Percentiles rank a stretch among this genome's conserved stretches.
Conservation (phyloP, 2,329 filamentous ascomycete species). For the Xylariaceae sp. region DNA sequence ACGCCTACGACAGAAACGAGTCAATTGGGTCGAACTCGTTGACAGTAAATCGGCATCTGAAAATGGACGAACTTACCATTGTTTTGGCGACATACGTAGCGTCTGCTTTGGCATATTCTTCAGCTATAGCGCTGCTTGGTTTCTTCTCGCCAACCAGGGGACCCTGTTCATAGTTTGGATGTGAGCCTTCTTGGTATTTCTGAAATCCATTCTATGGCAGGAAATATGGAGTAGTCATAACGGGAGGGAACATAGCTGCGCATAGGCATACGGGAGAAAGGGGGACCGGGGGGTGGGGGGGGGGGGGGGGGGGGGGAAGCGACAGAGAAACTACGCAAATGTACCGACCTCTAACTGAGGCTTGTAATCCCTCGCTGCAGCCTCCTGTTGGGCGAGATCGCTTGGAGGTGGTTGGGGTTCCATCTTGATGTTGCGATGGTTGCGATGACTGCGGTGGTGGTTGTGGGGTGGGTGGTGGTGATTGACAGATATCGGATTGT, state of each 20-base stretch:
- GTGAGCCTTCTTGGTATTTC: slow-evolving; percentile 17
- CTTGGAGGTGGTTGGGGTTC: slow-evolving; percentile 38
- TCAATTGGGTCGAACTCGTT: slow-evolving; percentile 18
- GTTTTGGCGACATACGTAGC: slow-evolving; percentile 85
- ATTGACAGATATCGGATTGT: slow-evolving; percentile 23
- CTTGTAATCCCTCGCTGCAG: slow-evolving; percentile 61
- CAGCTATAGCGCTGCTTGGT: slow-evolving; percentile 74
- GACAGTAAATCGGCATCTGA: background rate
- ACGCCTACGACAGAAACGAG: slow-evolving; percentile 54
- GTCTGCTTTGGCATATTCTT: slow-evolving; percentile 88
- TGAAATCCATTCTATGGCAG: slow-evolving; percentile 5
- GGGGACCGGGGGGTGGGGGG: background rate
- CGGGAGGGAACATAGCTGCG: slow-evolving; percentile 6
- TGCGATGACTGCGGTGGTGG: slow-evolving; percentile 8
- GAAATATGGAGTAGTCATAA: too few species aligned
- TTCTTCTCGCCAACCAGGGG: slow-evolving; percentile 79
- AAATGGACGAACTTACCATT: slow-evolving; percentile 59
- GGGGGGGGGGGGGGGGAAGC: background rate
- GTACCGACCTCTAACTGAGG: slow-evolving; percentile 57
- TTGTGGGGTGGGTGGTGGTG: slow-evolving; percentile 8
- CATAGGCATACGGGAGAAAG: slow-evolving; percentile 11
- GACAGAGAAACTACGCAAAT: slow-evolving; percentile 4
- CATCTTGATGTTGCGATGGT: slow-evolving; percentile 40
- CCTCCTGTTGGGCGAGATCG: slow-evolving; percentile 62
- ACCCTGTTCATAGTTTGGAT: slow-evolving; percentile 59